A percentile compares a stretch with the other conserved stretches of the same genome.
Conservation (phyloP, 805 yeast species). For the Lipomyces sp. region DNA sequence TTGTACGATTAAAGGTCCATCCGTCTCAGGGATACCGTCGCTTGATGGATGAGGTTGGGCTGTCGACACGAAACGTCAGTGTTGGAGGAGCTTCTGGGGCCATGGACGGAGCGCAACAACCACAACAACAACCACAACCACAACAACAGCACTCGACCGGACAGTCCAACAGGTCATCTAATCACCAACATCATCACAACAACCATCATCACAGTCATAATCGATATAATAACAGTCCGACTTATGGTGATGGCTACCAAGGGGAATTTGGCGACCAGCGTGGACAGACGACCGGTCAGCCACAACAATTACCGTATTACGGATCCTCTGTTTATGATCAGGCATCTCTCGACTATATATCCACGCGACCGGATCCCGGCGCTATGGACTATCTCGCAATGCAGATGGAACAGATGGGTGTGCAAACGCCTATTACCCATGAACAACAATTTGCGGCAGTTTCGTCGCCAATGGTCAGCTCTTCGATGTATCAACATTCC, state of each 20-base stretch:
- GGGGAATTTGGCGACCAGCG: not conserved
- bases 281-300: conserved; percentile 1
- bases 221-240: not conserved
- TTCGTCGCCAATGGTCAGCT: conserved; percentile 3
- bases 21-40: conserved; percentile 76
- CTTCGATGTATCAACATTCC: conserved; percentile 22
- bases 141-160: not conserved
- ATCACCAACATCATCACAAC: conserved; percentile 1
- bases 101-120: not conserved
- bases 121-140: too few relatives aligned
- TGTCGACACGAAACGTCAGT: conserved; percentile 43
- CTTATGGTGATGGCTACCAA: not conserved
- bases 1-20: conserved; percentile 61
- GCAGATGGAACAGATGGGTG: conserved; percentile 20
- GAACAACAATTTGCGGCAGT: not conserved
- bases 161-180: not conserved
- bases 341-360: not conserved
- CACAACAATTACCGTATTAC: conserved; percentile 8
- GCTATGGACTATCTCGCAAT: conserved; percentile 16
- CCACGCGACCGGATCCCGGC: conserved; percentile 11
- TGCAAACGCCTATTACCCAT: conserved; percentile 3
- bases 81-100: not conserved
- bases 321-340: not conserved
- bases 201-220: not conserved
- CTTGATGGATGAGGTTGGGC: conserved; percentile 89